A percentile compares a stretch with the other conserved stretches of the same genome.
Evolutionary conservation across 2,329 filamentous ascomycete species (phyloP).

Genomic region (Diplocarpon mali): DNA sequence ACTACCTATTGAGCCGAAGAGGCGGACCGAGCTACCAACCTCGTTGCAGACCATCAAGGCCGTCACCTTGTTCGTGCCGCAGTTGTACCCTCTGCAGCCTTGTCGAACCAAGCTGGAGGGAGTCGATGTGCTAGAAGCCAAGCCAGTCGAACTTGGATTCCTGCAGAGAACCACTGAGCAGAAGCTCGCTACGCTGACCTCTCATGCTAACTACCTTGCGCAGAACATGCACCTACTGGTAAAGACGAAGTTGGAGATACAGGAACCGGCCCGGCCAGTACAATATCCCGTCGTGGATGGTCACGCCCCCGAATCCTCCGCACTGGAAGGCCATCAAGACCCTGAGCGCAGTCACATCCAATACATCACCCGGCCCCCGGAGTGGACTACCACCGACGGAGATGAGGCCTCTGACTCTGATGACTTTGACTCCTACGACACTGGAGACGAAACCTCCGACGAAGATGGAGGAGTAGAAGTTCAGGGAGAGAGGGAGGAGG

Average conservation of each 20-base stretch:
- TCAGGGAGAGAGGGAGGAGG: slow-evolving; percentile 24
- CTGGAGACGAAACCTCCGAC: slow-evolving; percentile 21
- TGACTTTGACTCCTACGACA: slow-evolving; percentile 34
- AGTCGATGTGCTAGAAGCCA: slow-evolving; percentile 47
- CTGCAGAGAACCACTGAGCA: slow-evolving; percentile 44
- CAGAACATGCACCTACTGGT: slow-evolving; percentile 60
- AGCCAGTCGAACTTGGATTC: slow-evolving; percentile 55
- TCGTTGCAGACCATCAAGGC: slow-evolving; percentile 51
- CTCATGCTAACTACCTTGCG: slow-evolving; percentile 62
- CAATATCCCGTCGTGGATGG: slow-evolving; percentile 3
- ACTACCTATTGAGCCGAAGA: slow-evolving; percentile 56
- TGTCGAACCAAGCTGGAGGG: slow-evolving; percentile 56
- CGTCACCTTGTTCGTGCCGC: slow-evolving; percentile 57
- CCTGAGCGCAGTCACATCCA: slow-evolving; percentile 53
- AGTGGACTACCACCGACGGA: slow-evolving; percentile 48
- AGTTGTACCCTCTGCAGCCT: slow-evolving; percentile 59
- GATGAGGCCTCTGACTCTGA: slow-evolving; percentile 36
- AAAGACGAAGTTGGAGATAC: slow-evolving; percentile 35
- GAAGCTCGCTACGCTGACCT: slow-evolving; percentile 52
- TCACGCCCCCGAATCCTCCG: slow-evolving; percentile 8
- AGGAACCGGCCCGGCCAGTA: slow-evolving; percentile 1
- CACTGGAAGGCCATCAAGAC: slow-evolving; percentile 21
- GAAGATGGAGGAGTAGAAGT: slow-evolving; percentile 35
- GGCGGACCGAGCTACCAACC: slow-evolving; percentile 46
- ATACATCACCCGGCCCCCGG: slow-evolving; percentile 63